A percentile compares a stretch with the other conserved stretches of the same genome.
Conservation (phyloP, 352 stramenopile genomes). For the Globisporangium cystogenes region DNA sequence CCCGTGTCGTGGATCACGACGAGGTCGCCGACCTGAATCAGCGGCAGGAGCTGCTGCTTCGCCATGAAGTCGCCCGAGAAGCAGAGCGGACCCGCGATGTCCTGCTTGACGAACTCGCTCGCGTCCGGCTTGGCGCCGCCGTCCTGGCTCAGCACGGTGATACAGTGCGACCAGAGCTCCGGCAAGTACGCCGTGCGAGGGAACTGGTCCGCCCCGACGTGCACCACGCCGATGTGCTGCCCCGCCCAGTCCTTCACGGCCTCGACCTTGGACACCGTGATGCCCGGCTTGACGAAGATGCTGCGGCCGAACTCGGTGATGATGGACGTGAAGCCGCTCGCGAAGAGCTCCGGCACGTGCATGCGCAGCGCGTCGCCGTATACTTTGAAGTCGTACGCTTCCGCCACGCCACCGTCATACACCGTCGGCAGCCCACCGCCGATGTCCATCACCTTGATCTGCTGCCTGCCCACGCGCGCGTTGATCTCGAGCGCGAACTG, state of each 20-base stretch:
- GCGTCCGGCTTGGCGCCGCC: slow-evolving; percentile 39
- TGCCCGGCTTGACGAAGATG: slow-evolving; percentile 83
- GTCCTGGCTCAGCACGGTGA: slow-evolving; percentile 56
- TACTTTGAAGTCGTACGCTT: slow-evolving; percentile 74
- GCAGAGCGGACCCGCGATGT: slow-evolving; percentile 90
- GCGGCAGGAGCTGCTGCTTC: slow-evolving; percentile 62
- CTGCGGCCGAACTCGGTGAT: slow-evolving; percentile 91
- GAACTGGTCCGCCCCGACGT: slow-evolving; percentile 90
- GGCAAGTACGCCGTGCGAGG: slow-evolving; percentile 85
- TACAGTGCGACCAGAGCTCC: slow-evolving; percentile 76
- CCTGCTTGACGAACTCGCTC: slow-evolving; percentile 46
- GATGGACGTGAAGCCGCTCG: slow-evolving; percentile 66
- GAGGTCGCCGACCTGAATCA: slow-evolving; percentile 68
- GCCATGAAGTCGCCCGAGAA: slow-evolving; percentile 91
- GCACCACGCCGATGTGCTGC: slow-evolving; percentile 78
- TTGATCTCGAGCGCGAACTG: slow-evolving; percentile 81
- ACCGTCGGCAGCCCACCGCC: slow-evolving; percentile 88
- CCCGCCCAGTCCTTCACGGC: slow-evolving; percentile 83
- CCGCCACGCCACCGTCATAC: slow-evolving; percentile 65
- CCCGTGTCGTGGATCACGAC: slow-evolving; percentile 86
- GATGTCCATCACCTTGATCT: slow-evolving; percentile 86
- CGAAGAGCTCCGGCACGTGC: slow-evolving; percentile 80
- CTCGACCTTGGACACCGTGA: slow-evolving; percentile 86
- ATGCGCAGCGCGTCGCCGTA: slow-evolving; percentile 70
- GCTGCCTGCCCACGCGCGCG: slow-evolving; percentile 34